Base-by-base conservation (phyloP, 768 basidiomycete species). In the Russula griseocarnosa region DNA sequence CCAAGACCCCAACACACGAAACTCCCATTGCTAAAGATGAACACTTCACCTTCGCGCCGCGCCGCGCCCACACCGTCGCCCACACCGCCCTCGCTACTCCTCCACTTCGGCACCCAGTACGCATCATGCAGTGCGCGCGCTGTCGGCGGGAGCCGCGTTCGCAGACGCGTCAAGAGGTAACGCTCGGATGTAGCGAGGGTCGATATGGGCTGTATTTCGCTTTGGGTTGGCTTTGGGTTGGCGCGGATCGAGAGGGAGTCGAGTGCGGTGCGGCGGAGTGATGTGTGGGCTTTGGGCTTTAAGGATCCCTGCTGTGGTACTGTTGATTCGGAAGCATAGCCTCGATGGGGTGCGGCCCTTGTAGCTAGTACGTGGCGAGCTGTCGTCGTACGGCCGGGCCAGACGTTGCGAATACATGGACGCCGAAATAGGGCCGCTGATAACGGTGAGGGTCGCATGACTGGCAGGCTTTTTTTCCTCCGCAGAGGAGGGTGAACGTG, bases 1-100 rank as follows among this genome's bases (percentile, higher is more conserved):
- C 79, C 82, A 59, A 94, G 74, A 6, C 92, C 93, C 94, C 94
- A 97, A 69, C 86, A 92, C 7, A 97, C 94, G 62, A 93, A 87
- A 68, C 85, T 90, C 3, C 94, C 94, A 67, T 92, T 93, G 22
- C 82, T 80, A 72, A 97, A 97, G 14, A 97, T 81, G 73, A 95
- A 96, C 13, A 94, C 77, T 73, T 97, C 94, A 18, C 93, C 94
- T 60, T 85, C 80, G 61, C 76, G 76, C 22, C 79, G 38, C 16
- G 14, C 38, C 38, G 5, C 38, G 2, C 38, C 83, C 24, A 76
- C 16, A 2, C 28, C 30, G 1, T 0, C 36, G 1, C 8, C 77
- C 73, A 94, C 94, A 16, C 92, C 94, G 58, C 84, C 79, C 60
- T 76, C 76, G 24, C 77, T 71, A 0, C 82, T 82, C 55, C 69